phyloP scores from a whole-genome alignment of 2,329 filamentous ascomycete genomes.

The Grosmannia serpens region DNA sequence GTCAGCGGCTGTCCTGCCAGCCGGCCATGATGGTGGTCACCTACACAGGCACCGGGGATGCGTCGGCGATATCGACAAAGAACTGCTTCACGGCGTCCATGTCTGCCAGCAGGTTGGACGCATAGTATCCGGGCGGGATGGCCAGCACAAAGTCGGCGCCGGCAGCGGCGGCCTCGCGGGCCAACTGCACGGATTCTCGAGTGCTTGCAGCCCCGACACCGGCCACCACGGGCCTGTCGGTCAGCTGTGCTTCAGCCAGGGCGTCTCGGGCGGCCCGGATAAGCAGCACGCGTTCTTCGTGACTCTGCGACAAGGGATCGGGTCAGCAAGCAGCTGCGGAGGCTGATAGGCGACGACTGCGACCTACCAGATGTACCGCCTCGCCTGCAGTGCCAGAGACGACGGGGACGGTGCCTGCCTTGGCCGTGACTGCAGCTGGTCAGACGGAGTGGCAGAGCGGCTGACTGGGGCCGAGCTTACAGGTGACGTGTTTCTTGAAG shows the following conservation, averaged over 20 bases:
- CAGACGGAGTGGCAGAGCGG: background rate
- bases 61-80: slow-evolving; percentile 13
- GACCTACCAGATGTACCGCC: slow-evolving; percentile 8
- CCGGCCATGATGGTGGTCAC: no score
- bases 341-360: no score
- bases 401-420: slow-evolving; percentile 7
- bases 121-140: slow-evolving; percentile 28
- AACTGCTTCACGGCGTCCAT: slow-evolving; percentile 12
- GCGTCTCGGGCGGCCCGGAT: background rate
- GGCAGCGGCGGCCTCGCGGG: slow-evolving; percentile 24
- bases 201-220: slow-evolving; percentile 29
- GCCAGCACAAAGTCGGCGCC: slow-evolving; percentile 27
- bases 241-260: slow-evolving; percentile 13
- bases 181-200: slow-evolving; percentile 22
- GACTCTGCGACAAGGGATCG: no score
- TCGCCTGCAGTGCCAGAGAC: slow-evolving; percentile 8
- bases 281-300: slow-evolving; percentile 5
- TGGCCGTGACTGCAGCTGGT: background rate
- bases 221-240: slow-evolving; percentile 30
- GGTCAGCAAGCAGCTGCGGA: no score
- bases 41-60: slow-evolving; percentile 12
- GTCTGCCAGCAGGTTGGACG: slow-evolving; percentile 20
- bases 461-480: background rate
- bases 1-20: no score
- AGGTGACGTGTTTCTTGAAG: slow-evolving; percentile 5